Evolutionary conservation across 805 yeast genomes (phyloP), one percentile per base, ranked within the genome.

Genomic region (Suhomyces canberraensis): DNA sequence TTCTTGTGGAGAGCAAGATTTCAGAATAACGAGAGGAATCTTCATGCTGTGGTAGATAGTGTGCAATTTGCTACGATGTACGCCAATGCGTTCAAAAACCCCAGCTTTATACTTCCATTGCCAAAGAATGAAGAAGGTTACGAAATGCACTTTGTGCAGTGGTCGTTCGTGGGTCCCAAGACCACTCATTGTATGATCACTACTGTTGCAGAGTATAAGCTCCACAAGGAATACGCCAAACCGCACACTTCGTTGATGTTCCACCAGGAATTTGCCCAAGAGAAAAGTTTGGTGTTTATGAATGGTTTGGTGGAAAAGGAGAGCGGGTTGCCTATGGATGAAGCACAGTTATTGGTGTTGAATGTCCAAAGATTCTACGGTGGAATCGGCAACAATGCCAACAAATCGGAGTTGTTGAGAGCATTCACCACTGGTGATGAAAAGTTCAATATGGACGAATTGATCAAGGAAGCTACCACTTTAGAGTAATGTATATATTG

Each of bases 191-290:
- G 95, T 55, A 74, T 93, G 75, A 70, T 93, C 50, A 93, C 98
- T 2, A 80, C 96, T 0, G 72, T 93, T 45, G 90, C 93, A 1
- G 98, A 93, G 61, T 93, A 79, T 62, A 89, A 91, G 59, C 72
- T 89, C 19, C 96, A 91, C 54, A 78, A 77, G 38, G 97, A 91
- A 55, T 93, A 72, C 60, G 96, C 98, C 8, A 82, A 87, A 55
- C 98, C 98, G 1, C 98, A 93, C 60, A 88, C 97, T 0, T 86
- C 96, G 0, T 68, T 93, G 44, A 78, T 80, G 60, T 84, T 91
- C 69, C 97, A 91, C 64, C 78, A 81, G 29, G 96, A 93, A 38
- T 63, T 91, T 34, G 66, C 64, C 4, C 60, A 69, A 0, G 70
- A 72, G 11, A 81, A 85, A 44, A 79, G 71, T 0, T 40, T 86